Conservation (phyloP, 306 rosid genomes). For the Prunus campanulata region DNA sequence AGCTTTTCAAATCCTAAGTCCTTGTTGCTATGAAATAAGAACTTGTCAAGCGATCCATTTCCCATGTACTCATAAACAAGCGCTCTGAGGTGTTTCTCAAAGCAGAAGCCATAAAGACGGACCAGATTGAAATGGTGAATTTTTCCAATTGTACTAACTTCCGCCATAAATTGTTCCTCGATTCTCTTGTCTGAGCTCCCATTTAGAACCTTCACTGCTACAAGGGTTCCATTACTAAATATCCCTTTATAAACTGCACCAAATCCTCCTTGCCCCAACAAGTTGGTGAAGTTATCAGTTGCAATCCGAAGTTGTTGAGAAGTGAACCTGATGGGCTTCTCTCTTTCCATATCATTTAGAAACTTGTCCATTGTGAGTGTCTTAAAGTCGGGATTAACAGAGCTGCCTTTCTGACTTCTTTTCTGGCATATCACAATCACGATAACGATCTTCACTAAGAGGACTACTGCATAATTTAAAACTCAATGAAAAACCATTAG, state of each 20-base stretch:
- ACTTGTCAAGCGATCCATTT: conserved; percentile 30
- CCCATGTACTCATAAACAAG: conserved; percentile 36
- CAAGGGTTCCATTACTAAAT: conserved; percentile 27
- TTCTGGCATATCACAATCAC: background rate
- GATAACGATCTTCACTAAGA: background rate
- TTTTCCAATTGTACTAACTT: conserved; percentile 16
- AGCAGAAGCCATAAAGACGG: conserved; percentile 38
- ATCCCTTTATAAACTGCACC: conserved; percentile 38
- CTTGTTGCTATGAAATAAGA: conserved; percentile 23
- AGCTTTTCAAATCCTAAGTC: conserved; percentile 33
- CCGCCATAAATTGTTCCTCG: conserved; percentile 30
- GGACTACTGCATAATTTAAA: background rate
- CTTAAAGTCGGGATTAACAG: background rate
- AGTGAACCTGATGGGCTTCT: conserved; percentile 28
- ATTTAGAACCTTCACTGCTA: conserved; percentile 41
- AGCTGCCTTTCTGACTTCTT: too few relatives aligned
- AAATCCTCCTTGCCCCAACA: conserved; percentile 37
- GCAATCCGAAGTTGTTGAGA: background rate
- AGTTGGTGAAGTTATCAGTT: background rate
- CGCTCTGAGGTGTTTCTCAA: conserved; percentile 32
- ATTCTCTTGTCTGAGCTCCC: conserved; percentile 25
- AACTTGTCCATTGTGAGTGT: conserved; percentile 34
- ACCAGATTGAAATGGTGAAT: conserved; percentile 44
- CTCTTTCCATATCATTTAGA: conserved; percentile 36
- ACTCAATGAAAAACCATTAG: background rate